These are phyloP conservation scores for Plasmodium blacklocki DNA, from an alignment of 169 alveolate species.

Conservation along the genomic window DNA sequence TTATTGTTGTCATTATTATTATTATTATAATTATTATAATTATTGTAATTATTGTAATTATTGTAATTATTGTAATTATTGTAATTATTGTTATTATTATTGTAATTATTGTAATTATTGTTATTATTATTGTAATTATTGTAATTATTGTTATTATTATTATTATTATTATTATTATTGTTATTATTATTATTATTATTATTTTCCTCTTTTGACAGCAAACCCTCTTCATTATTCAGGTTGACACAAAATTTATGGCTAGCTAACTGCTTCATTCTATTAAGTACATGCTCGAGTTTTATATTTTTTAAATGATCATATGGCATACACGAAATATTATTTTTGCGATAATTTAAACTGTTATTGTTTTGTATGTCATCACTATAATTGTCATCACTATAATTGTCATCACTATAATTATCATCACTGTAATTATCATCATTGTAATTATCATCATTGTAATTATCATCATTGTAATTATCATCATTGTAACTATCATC, in stretches of 20 bases:
- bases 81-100: background rate
- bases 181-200: background rate
- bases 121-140: background rate
- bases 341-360: background rate
- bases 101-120: background rate
- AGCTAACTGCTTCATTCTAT: constrained; percentile 56
- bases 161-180: background rate
- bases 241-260: constrained; percentile 15
- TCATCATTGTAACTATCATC: background rate
- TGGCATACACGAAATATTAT: constrained; percentile 16
- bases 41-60: background rate
- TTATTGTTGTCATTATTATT: background rate
- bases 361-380: background rate
- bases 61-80: background rate
- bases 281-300: constrained; percentile 57
- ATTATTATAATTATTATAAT: background rate
- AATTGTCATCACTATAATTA: background rate
- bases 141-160: background rate
- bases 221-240: background rate
- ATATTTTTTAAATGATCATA: constrained; percentile 42
- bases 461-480: background rate
- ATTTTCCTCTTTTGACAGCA: background rate
- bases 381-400: background rate
- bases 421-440: background rate
- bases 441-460: background rate